Base-by-base conservation (phyloP, 352 stramenopile genomes). In the Halophytophthora polymorphica region DNA sequence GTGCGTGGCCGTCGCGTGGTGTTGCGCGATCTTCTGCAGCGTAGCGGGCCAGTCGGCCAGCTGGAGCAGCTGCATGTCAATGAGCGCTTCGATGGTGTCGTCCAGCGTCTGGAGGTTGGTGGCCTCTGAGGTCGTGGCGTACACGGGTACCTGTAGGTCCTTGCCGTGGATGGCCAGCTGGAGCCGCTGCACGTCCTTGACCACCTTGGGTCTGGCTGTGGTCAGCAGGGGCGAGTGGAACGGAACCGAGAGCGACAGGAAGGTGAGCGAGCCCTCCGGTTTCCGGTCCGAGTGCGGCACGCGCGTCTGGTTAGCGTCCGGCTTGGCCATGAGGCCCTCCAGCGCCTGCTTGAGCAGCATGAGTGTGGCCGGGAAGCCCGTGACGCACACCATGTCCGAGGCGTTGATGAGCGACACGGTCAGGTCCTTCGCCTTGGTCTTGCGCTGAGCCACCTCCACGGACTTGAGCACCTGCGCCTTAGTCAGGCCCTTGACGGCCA, bases 281-380 rank as follows among this genome's bases (percentile, higher is more conserved):
- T 93, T 93, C 51, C 86, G 75, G 53, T 87, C 67, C 36, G 86
- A 95, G 58, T 86, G 73, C n/a, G 84, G 83, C 19, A 88, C 68
- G 13, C 86, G 79, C 22, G 69, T 88, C 61, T 96, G 83, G 36
- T 77, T 73, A 8, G 82, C 73, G 21, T 81, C 75, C 2, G 62
- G 25, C 37, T 69, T 68, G 11, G 81, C 82, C 25, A 88, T 69
- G 36, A 74, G 53, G 0, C 60, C 56, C 22, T 73, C 65, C 6
- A 95, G 64, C 18, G 64, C 50, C 49, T 77, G 44, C 53, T 83
- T 75, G 29, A 95, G 58, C 55, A 75, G 23, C 39, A 50, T 50
- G 7, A 95, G 66, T 8, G 72, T 77, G 10, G 75, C 59, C 0
- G 81, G 77, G 21, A 84, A 64, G 7, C 84, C 86, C 13, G 79